phyloP scores from a whole-genome alignment of 192 early-diverging fungal genomes.

The Podila minutissima region DNA sequence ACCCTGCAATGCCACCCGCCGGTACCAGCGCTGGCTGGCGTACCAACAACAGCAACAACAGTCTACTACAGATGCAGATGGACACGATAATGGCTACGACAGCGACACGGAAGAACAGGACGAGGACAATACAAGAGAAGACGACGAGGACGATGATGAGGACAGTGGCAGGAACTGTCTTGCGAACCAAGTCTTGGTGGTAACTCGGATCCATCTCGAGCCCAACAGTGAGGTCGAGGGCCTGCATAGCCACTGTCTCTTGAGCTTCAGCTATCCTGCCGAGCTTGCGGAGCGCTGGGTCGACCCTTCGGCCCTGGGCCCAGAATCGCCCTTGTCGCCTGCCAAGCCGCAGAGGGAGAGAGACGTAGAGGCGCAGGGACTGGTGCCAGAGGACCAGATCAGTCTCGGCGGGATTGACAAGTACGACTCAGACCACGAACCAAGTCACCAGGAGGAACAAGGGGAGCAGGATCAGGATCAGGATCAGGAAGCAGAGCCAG shows the following conservation, averaged over 20 bases:
- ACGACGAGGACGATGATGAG: conserved; percentile 9
- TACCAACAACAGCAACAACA: conserved; percentile 10
- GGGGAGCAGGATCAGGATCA: not conserved
- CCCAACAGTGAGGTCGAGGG: conserved; percentile 14
- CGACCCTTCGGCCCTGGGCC: not conserved
- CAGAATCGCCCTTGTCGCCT: not conserved
- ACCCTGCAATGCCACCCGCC: conserved; percentile 4
- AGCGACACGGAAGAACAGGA: conserved; percentile 6
- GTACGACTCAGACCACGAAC: not conserved
- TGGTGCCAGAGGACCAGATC: not conserved
- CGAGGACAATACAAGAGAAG: not conserved
- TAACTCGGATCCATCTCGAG: conserved; percentile 18
- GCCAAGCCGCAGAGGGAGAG: conserved; percentile 3
- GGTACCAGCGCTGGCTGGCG: conserved; percentile 3
- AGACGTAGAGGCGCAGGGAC: not conserved
- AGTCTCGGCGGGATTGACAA: not conserved
- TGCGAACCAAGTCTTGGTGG: conserved; percentile 17
- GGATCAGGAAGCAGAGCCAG: not conserved
- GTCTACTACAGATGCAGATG: not conserved
- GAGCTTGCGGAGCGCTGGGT: conserved; percentile 13
- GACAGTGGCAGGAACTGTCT: conserved; percentile 35
- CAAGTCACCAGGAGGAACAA: not conserved
- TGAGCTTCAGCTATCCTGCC: conserved; percentile 38
- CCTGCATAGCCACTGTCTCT: conserved; percentile 7
- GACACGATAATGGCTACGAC: not conserved